Conservation (phyloP, 148 eudicot species). For the Euryodendron excelsum region DNA sequence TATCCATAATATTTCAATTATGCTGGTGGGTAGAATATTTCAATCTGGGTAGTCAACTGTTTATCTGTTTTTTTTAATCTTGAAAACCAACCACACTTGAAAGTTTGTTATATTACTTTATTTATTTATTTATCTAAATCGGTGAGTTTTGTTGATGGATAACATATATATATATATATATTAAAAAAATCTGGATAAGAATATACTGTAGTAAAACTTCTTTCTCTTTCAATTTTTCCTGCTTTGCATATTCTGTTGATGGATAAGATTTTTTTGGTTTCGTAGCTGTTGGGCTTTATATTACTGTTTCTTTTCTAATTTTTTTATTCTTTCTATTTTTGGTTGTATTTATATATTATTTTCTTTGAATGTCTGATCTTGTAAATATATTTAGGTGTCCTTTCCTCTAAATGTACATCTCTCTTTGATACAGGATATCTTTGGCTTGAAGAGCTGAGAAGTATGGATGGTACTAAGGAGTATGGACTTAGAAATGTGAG, state of each 20-base stretch:
- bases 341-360: neutral
- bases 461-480: slow-evolving; percentile 54
- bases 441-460: slow-evolving; percentile 21
- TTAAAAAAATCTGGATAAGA: too few species aligned
- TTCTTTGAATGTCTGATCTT: slow-evolving; percentile 6
- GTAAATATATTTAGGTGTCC: neutral
- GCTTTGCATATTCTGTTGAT: neutral
- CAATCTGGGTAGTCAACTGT: neutral
- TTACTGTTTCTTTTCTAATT: too few species aligned
- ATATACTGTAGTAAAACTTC: neutral
- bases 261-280: too few species aligned
- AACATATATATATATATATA: neutral
- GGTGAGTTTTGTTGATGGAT: neutral
- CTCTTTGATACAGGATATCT: slow-evolving; percentile 17
- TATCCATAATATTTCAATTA: neutral
- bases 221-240: neutral
- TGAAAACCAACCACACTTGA: neutral
- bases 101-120: neutral
- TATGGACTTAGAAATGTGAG: slow-evolving; percentile 70
- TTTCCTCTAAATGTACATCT: slow-evolving; percentile 15
- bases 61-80: neutral
- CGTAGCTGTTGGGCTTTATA: neutral
- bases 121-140: neutral
- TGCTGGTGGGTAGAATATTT: neutral
- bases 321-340: slow-evolving; percentile 9